Conservation (phyloP, 1,284 basidiomycete species). For the Tetrapyrgos nigripes region DNA sequence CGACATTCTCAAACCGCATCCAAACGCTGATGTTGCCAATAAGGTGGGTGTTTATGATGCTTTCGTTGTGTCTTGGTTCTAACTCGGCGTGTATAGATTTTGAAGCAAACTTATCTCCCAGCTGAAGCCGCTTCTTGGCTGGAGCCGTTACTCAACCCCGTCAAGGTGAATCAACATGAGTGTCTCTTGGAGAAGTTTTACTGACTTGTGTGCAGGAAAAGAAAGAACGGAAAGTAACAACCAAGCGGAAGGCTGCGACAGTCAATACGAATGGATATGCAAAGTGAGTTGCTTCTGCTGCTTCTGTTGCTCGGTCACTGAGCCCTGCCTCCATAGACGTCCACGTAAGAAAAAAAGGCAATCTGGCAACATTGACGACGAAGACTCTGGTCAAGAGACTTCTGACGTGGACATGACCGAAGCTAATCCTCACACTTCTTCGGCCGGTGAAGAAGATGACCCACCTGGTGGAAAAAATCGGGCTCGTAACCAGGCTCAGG, state of each 20-base stretch:
- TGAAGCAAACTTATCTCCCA: constrained; percentile 45
- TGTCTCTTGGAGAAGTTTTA: too few relatives aligned
- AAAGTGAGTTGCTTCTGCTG: constrained; percentile 39
- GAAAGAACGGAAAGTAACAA: constrained; percentile 41
- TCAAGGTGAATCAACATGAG: constrained; percentile 41
- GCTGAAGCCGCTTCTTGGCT: constrained; percentile 65
- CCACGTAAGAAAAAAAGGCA: constrained; percentile 37
- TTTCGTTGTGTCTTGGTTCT: background rate
- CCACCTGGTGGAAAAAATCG: constrained; percentile 36
- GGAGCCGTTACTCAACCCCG: constrained; percentile 45
- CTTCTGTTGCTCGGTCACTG: constrained; percentile 13
- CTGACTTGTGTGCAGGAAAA: constrained; percentile 34
- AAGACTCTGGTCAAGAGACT: constrained; percentile 21
- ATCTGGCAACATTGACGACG: constrained; percentile 33
- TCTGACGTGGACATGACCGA: constrained; percentile 34
- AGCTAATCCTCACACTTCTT: constrained; percentile 18
- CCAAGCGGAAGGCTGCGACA: constrained; percentile 49
- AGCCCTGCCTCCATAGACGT: constrained; percentile 28
- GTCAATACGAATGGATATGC: constrained; percentile 39
- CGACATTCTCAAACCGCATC: constrained; percentile 80
- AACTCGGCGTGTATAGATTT: constrained; percentile 56
- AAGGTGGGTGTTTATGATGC: constrained; percentile 49
- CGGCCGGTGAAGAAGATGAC: constrained; percentile 29
- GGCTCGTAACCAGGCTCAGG: constrained; percentile 44
- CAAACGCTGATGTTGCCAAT: constrained; percentile 65